Conservation (phyloP, 2,329 filamentous ascomycete species). For the Apiospora kogelbergensis region DNA sequence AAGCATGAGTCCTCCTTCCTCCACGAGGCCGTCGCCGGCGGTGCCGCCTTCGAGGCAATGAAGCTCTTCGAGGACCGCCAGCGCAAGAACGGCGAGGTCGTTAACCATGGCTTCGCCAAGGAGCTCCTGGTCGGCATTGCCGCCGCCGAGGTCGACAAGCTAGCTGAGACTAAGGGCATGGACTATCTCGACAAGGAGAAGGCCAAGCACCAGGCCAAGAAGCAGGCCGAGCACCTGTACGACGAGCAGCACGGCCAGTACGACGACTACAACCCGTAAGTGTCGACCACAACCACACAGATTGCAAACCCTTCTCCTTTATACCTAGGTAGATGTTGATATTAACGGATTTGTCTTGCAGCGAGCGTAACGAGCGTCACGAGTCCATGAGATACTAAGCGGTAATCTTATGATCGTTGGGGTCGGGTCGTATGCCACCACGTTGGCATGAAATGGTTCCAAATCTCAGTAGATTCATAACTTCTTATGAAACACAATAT, state of each 20-base stretch:
- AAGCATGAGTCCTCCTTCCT: constrained; percentile 62
- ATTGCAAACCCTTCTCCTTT: too few species aligned
- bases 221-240: constrained; percentile 60
- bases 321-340: too few species aligned
- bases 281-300: constrained; percentile 14
- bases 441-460: background rate
- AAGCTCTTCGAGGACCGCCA: constrained; percentile 78
- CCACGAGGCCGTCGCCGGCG: constrained; percentile 75
- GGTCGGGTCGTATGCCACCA: background rate
- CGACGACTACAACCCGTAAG: constrained; percentile 59
- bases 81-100: constrained; percentile 62
- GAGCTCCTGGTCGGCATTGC: constrained; percentile 72
- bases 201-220: constrained; percentile 58
- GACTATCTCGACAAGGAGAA: constrained; percentile 57
- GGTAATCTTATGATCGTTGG: background rate
- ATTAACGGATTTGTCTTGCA: background rate
- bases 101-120: constrained; percentile 75
- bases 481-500: background rate
- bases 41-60: constrained; percentile 76
- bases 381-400: background rate
- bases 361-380: background rate
- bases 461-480: too few species aligned
- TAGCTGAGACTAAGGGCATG: constrained; percentile 70
- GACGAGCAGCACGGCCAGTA: constrained; percentile 57
- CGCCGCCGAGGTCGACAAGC: constrained; percentile 73